phyloP scores from a whole-genome alignment of 2,329 filamentous ascomycete species.

The Basipetospora chlamydospora region DNA sequence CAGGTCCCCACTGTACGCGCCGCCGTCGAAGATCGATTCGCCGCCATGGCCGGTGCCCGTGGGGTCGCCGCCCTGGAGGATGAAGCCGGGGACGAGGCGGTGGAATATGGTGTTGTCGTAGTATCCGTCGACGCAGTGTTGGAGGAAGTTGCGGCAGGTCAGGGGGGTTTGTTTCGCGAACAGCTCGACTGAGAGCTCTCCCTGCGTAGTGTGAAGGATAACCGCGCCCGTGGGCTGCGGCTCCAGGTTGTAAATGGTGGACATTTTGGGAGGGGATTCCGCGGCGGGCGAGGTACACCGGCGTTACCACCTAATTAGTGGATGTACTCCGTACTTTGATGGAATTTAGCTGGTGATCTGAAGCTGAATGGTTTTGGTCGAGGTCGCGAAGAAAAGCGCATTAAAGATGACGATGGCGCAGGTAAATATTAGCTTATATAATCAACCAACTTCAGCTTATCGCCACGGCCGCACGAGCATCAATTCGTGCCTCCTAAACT shows the following conservation, averaged over 20 bases:
- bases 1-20: conserved; percentile 55
- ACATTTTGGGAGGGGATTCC: conserved; percentile 40
- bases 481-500: no score
- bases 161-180: conserved; percentile 91
- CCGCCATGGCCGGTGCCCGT: conserved; percentile 86
- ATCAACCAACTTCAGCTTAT: no score
- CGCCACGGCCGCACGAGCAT: no score
- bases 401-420: no score
- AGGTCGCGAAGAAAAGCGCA: no score
- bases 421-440: no score
- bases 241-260: conserved; percentile 77
- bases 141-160: conserved; percentile 87
- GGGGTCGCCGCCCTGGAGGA: conserved; percentile 88
- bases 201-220: conserved; percentile 76
- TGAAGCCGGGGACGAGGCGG: conserved; percentile 79
- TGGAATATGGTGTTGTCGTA: conserved; percentile 92
- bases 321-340: no score
- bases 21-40: conserved; percentile 81
- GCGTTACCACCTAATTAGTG: no score
- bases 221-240: conserved; percentile 87
- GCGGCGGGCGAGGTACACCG: no score
- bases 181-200: conserved; percentile 80
- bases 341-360: no score
- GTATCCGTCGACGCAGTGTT: conserved; percentile 88
- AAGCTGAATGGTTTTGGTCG: no score